Evolutionary conservation across 2,329 filamentous ascomycete species (phyloP).

Genomic region (Penicillium freii): DNA sequence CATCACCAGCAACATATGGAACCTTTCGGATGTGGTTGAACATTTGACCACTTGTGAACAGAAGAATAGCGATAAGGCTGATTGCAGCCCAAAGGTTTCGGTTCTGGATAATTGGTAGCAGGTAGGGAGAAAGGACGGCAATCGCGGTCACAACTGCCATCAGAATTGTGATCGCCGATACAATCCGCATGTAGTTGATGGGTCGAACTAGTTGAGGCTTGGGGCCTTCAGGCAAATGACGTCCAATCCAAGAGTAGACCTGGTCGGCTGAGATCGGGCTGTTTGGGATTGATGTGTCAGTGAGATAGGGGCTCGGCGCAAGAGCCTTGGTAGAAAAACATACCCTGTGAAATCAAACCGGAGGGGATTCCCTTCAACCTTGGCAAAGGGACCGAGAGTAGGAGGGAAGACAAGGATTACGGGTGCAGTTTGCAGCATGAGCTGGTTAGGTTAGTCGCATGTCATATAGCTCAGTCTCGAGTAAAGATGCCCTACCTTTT

Average conservation of each 20-base stretch:
- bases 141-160: constrained; percentile 68
- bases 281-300: constrained; percentile 9
- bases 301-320: neutral
- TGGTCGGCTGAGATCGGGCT: constrained; percentile 74
- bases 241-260: constrained; percentile 73
- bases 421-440: constrained; percentile 90
- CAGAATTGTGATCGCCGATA: constrained; percentile 64
- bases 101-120: constrained; percentile 79
- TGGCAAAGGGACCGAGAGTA: constrained; percentile 76
- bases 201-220: constrained; percentile 78
- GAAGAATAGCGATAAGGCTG: constrained; percentile 81
- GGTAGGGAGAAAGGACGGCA: constrained; percentile 71
- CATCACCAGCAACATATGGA: constrained; percentile 84
- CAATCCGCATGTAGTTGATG: constrained; percentile 79
- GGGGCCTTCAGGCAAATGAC: constrained; percentile 73
- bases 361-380: constrained; percentile 63
- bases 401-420: constrained; percentile 85
- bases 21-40: constrained; percentile 98
- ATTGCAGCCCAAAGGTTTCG: constrained; percentile 91
- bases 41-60: constrained; percentile 98
- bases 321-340: constrained; percentile 30
- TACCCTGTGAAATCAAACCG: constrained; percentile 89
- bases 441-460: constrained; percentile 51
- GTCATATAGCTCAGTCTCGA: neutral
- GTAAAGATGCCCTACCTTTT: constrained; percentile 63